phyloP scores from a whole-genome alignment of 768 basidiomycete species.

The Boletales sp. region DNA sequence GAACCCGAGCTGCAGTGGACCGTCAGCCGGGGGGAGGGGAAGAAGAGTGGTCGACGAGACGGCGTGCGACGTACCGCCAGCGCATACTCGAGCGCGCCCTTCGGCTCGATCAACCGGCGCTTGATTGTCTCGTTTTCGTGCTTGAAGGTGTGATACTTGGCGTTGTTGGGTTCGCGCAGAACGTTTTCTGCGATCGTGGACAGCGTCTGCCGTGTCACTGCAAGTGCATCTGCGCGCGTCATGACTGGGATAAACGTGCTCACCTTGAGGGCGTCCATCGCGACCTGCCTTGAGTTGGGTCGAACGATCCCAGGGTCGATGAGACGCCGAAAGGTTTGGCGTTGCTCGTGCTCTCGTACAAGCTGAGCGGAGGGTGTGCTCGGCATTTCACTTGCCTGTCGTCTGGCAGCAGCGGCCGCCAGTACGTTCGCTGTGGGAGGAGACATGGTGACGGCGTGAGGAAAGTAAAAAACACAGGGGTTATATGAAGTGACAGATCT shows the following conservation, averaged over 20 bases:
- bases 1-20: conserved; percentile 60
- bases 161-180: conserved; percentile 66
- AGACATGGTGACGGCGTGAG: conserved; percentile 11
- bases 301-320: conserved; percentile 77
- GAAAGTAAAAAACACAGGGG: conserved; percentile 14
- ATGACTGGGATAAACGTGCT: background rate
- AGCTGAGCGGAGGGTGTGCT: conserved; percentile 9
- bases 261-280: conserved; percentile 63
- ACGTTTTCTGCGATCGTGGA: conserved; percentile 71
- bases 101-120: conserved; percentile 61
- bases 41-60: background rate
- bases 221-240: too few species aligned
- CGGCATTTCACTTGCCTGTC: conserved; percentile 5
- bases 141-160: conserved; percentile 73
- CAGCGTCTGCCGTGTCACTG: conserved; percentile 53
- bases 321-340: conserved; percentile 69
- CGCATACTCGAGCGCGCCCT: conserved; percentile 76
- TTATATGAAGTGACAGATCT: background rate
- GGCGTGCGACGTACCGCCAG: conserved; percentile 54
- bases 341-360: conserved; percentile 56
- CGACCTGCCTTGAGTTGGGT: conserved; percentile 60
- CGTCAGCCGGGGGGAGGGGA: background rate
- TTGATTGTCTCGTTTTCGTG: conserved; percentile 68
- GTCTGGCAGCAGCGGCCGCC: conserved; percentile 29
- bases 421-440: conserved; percentile 19